Conservation (phyloP, 2,329 filamentous ascomycete genomes). For the Alternaria ventricosa region DNA sequence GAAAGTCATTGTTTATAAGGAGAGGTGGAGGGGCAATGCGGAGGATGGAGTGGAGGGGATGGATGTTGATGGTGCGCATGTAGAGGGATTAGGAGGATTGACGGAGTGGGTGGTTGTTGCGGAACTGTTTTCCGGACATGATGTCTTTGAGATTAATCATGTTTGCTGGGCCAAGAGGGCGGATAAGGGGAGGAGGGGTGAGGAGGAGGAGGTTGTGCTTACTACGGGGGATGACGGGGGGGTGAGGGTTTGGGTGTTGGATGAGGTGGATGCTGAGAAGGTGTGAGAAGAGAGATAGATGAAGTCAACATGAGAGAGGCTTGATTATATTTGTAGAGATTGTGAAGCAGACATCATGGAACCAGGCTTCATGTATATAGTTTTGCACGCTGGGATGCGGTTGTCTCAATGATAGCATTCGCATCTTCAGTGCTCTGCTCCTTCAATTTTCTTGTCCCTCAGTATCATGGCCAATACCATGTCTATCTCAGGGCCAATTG, state of each 20-base stretch:
- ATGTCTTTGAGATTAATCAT: conserved; percentile 94
- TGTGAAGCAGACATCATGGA: too few species aligned
- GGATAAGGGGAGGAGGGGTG: conserved; percentile 67
- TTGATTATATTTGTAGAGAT: too few species aligned
- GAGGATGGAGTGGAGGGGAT: conserved; percentile 12
- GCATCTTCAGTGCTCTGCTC: background rate
- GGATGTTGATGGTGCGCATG: conserved; percentile 23
- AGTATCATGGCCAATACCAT: too few species aligned
- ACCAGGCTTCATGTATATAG: too few species aligned
- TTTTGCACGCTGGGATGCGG: too few species aligned
- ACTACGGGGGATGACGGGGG: conserved; percentile 92
- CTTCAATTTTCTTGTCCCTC: background rate
- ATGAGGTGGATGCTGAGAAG: conserved; percentile 15
- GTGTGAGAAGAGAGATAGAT: too few species aligned
- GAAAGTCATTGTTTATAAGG: conserved; percentile 33
- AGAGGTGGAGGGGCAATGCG: conserved; percentile 24
- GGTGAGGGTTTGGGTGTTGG: conserved; percentile 77
- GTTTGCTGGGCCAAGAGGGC: conserved; percentile 83
- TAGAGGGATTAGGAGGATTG: background rate
- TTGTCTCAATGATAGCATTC: too few species aligned
- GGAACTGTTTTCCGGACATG: conserved; percentile 77
- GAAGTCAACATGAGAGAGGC: too few species aligned
- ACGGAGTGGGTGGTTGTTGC: conserved; percentile 76
- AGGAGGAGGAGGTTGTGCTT: conserved; percentile 81
- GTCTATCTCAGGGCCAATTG: too few species aligned